Evolutionary conservation across 2,329 filamentous ascomycete genomes (phyloP), one percentile per base, ranked within the genome.

Genomic region (Aureobasidium sp.): DNA sequence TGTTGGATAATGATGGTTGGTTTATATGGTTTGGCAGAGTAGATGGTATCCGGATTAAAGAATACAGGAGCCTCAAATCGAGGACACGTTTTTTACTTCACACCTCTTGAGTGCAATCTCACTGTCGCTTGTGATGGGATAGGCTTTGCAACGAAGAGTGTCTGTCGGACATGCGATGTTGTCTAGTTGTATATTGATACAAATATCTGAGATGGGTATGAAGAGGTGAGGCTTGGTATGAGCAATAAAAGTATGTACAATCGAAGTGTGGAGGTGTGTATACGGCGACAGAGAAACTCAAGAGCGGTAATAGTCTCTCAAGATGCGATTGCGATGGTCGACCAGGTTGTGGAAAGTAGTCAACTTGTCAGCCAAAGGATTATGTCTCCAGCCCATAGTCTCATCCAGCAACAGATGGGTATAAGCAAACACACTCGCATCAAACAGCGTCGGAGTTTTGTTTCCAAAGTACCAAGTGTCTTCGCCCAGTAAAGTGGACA

Each of bases 341-440:
- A 88, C 82, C 65, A 97, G 77, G 67, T 85, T 86, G 7, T 78
- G 77, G 67, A 85, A 82, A 62, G 76, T 77, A 57, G 72, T 74
- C 62, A 96, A 70, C 55, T 83, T 75, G 61, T 81, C 78, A 15
- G 73, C 78, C 57, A 96, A 75, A 59, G 79, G 77, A 63, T 80
- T 81, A 62, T 89, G 84, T 63, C 77, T 78, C 89, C 89, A 92
- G 1, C 75, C 78, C 65, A 91, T 69, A 2, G 68, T 69, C 37
- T 85, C 80, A 63, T 89, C 85, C 57, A 96, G 75, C 58, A 97
- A 78, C 55, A 96, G 77, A 73, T 95, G 85, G 0, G 90, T 92
- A 74, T 97, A 99, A 3, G 91, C 86, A 75, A 97, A 97, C 2
- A 97, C 84, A 59, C 85, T 86, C 7, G 93, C 92, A 75, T 99